Percentiles rank a stretch among this genome's conserved stretches.
Evolutionary conservation across 2,329 filamentous ascomycete genomes (phyloP).

Genomic region (Penicillium sp.): DNA sequence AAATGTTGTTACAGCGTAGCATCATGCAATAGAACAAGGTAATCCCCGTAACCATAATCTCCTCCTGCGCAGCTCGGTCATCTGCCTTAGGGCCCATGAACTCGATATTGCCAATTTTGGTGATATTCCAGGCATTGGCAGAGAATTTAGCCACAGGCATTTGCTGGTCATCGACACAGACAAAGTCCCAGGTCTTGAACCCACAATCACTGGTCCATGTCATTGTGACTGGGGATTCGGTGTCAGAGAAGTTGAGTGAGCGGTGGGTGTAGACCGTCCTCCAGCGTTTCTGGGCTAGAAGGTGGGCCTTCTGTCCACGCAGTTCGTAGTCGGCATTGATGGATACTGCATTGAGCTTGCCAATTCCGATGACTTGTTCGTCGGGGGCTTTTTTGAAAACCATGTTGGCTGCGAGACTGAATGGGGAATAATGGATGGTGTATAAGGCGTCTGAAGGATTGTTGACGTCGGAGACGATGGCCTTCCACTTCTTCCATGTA

Average conservation of each 20-base stretch:
- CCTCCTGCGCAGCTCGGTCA: conserved; percentile 23
- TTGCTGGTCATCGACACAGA: conserved; percentile 30
- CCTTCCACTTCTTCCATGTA: conserved; percentile 27
- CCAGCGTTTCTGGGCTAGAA: conserved; percentile 29
- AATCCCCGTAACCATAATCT: conserved; percentile 31
- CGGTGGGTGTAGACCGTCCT: conserved; percentile 29
- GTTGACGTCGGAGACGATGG: conserved; percentile 19
- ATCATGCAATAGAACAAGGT: conserved; percentile 30
- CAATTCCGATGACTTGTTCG: conserved; percentile 21
- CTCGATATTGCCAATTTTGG: conserved; percentile 28
- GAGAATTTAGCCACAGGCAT: conserved; percentile 30
- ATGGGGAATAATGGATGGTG: conserved; percentile 20
- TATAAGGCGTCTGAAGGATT: conserved; percentile 21
- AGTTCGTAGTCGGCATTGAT: conserved; percentile 31
- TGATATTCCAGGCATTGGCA: conserved; percentile 25
- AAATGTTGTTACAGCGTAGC: conserved; percentile 23
- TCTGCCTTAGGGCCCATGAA: conserved; percentile 23
- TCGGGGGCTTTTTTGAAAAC: conserved; percentile 17
- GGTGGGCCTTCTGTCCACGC: conserved; percentile 21
- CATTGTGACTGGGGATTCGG: conserved; percentile 22
- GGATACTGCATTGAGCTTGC: conserved; percentile 22
- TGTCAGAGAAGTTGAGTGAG: conserved; percentile 23
- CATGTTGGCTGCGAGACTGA: conserved; percentile 13
- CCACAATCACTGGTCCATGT: conserved; percentile 28
- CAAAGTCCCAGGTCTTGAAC: conserved; percentile 33